Conservation (phyloP, 2,329 filamentous ascomycete species). For the Parafenestella ontariensis region DNA sequence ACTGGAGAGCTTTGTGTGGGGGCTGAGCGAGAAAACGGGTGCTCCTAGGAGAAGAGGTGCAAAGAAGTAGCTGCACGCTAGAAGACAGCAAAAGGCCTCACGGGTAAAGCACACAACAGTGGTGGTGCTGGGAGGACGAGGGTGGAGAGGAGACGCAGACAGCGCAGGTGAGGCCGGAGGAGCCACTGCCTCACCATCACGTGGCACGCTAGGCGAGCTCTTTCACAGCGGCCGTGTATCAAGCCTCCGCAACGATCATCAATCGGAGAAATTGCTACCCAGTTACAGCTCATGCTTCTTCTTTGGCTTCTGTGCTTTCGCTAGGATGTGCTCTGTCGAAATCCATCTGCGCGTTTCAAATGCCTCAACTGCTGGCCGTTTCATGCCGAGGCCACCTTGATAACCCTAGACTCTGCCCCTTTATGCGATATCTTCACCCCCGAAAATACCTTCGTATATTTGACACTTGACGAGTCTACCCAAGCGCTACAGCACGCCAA, state of each 20-base stretch:
- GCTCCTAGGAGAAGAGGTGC: slow-evolving; percentile 20
- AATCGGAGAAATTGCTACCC: slow-evolving; percentile 13
- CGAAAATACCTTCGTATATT: slow-evolving; percentile 5
- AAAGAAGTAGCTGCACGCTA: slow-evolving; percentile 41
- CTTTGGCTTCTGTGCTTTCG: slow-evolving; percentile 1
- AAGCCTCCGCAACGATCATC: slow-evolving; percentile 1
- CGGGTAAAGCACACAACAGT: slow-evolving; percentile 32
- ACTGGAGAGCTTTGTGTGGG: slow-evolving; percentile 20
- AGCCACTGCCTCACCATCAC: slow-evolving; percentile 26
- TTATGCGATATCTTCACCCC: slow-evolving; percentile 24
- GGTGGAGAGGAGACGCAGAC: slow-evolving; percentile 31
- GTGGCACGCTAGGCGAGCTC: slow-evolving; percentile 21
- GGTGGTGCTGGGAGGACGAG: slow-evolving; percentile 28
- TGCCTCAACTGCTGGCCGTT: slow-evolving; percentile 21
- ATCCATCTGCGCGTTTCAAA: slow-evolving; percentile 24
- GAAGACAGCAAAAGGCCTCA: slow-evolving; percentile 35
- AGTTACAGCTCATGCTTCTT: slow-evolving; percentile 7
- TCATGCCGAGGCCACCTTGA: slow-evolving; percentile 25
- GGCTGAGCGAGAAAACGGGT: slow-evolving; percentile 19
- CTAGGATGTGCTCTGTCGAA: slow-evolving; percentile 10
- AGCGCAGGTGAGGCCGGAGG: slow-evolving; percentile 19
- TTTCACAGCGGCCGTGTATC: slow-evolving; percentile 25
- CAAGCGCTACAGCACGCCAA: background rate
- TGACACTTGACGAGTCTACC: background rate
- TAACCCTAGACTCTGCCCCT: slow-evolving; percentile 24